These are phyloP conservation scores for Colletotrichum sp. DNA, from an alignment of 2,329 filamentous ascomycete genomes.

Conservation along the genomic window DNA sequence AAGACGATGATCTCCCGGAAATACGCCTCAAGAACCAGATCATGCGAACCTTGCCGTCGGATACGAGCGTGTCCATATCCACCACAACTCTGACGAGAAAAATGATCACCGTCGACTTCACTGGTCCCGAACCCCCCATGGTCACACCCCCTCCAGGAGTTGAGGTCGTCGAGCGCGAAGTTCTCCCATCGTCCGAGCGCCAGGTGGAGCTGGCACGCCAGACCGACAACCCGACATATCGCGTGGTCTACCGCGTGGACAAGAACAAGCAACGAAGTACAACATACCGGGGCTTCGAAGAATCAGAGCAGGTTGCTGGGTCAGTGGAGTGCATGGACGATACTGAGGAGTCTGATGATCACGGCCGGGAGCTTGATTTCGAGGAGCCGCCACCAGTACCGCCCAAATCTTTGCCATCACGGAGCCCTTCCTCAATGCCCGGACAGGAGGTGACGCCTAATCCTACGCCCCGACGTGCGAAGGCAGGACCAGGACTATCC, in stretches of 20 bases:
- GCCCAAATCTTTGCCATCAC: slow-evolving; percentile 20
- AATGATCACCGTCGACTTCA: slow-evolving; percentile 69
- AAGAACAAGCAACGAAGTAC: slow-evolving; percentile 54
- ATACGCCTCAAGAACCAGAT: slow-evolving; percentile 58
- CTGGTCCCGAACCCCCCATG: slow-evolving; percentile 54
- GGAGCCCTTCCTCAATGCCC: not conserved
- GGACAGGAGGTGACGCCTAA: not conserved
- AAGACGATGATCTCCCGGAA: slow-evolving; percentile 51
- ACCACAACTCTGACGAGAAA: slow-evolving; percentile 65
- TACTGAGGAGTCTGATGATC: slow-evolving; percentile 1
- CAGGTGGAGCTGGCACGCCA: slow-evolving; percentile 18
- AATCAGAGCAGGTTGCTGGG: slow-evolving; percentile 30
- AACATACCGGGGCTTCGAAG: slow-evolving; percentile 36
- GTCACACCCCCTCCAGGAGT: slow-evolving; percentile 63
- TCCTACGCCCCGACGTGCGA: not conserved
- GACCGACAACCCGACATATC: slow-evolving; percentile 44
- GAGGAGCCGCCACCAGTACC: slow-evolving; percentile 19
- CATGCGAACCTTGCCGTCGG: slow-evolving; percentile 56
- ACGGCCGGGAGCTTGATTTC: not conserved
- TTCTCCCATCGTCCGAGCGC: slow-evolving; percentile 44
- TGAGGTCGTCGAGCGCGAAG: slow-evolving; percentile 62
- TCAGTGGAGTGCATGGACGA: slow-evolving; percentile 33
- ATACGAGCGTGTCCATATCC: slow-evolving; percentile 64
- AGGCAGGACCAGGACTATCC: not conserved
- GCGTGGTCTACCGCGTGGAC: slow-evolving; percentile 65